Base-by-base conservation (phyloP, 148 eudicot species). In the Rhododendron henanense region DNA sequence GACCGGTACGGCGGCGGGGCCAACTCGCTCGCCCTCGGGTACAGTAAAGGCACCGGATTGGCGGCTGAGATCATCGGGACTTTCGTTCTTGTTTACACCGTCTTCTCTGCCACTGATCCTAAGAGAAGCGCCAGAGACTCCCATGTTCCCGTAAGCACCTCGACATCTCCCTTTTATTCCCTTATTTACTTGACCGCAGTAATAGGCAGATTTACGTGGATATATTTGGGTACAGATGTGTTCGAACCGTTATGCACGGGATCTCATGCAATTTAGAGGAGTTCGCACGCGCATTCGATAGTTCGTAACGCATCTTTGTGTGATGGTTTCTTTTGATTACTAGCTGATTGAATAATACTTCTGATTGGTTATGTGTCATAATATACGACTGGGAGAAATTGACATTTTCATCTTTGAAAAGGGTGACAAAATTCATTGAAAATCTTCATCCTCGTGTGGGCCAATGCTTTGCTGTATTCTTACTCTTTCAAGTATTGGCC, bases 81-180 rank as follows among this genome's bases (percentile, higher is more conserved):
- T 3, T 86, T 86, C 21, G 88, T 86, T 5, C 88, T 86, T 11
- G 88, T 86, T 21, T 86, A 86, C 88, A 86, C 88, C 37, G 88
- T 86, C 53, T 86, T 86, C 82, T 86, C 88, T 14, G 88, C 88
- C 82, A 85, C 86, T 4, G 86, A 85, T 85, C 82, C 86, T 71
- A 85, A 85, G 86, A 55, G 86, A 73, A 85, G 35, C 39, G 86
- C 86, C 37, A 39, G 86, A 78, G 86, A 85, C 45, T 85, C 86
- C 74, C 86, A 85, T 59, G 82, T 85, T 21, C 86, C 86, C 3
- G 86, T 85, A 85, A 77, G 86, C 41, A 48, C 39, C 18, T 44
- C 8, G 2, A 81, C 23, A 23, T 13, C 18, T n/a, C 18, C 31
- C 51, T 48, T 10, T 61, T 21, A 21, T 6, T 21, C 25, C 3